A percentile compares a stretch with the other conserved stretches of the same genome.
These are phyloP conservation scores for Gigaspora rosea DNA, from an alignment of 192 early-diverging fungal species.

Conservation along the genomic window DNA sequence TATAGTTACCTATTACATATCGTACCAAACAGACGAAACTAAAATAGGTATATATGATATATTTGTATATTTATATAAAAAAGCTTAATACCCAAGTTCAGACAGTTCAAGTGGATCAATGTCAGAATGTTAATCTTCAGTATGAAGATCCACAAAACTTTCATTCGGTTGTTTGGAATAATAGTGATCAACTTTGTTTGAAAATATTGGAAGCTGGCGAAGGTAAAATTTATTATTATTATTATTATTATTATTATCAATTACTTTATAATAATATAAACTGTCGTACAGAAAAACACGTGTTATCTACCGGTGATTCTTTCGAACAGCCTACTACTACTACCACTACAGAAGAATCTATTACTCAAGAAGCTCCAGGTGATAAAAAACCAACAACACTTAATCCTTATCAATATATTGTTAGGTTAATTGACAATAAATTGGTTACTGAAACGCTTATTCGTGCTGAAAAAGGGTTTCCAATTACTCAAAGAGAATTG, in stretches of 20 bases:
- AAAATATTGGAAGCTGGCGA: slow-evolving; percentile 23
- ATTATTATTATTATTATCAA: background rate
- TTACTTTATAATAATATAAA: background rate
- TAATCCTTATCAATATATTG: slow-evolving; percentile 7
- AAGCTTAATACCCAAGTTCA: slow-evolving; percentile 31
- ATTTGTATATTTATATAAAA: background rate
- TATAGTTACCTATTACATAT: too few relatives aligned
- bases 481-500: slow-evolving; percentile 21
- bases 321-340: background rate
- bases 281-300: background rate
- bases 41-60: background rate
- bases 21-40: too few relatives aligned
- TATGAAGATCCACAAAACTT: background rate
- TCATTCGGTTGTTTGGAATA: slow-evolving; percentile 27
- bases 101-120: slow-evolving; percentile 30
- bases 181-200: background rate
- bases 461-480: slow-evolving; percentile 33
- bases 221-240: slow-evolving; percentile 5
- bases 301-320: background rate
- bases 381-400: background rate
- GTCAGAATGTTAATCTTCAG: slow-evolving; percentile 23
- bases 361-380: background rate
- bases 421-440: slow-evolving; percentile 18
- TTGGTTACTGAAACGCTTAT: slow-evolving; percentile 17
- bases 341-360: background rate